Base-by-base conservation (phyloP, 2,329 filamentous ascomycete species). In the Cytospora schulzeri region DNA sequence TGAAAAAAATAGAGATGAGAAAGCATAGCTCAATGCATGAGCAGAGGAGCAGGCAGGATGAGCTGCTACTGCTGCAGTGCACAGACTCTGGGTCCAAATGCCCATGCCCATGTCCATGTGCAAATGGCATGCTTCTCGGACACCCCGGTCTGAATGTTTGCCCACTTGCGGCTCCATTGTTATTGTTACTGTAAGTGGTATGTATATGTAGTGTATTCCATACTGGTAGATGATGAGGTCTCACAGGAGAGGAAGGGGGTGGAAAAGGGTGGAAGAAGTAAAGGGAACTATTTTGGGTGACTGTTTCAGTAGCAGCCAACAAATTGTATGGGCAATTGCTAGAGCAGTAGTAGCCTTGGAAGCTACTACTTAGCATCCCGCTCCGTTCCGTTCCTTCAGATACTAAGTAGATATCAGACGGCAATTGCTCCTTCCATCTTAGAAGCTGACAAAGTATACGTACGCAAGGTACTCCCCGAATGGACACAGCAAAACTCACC, bases 71-170 rank as follows among this genome's bases (percentile, higher is more conserved):
- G 45, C 45, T 48, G 45, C 45, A 48, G 45, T 48, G 45, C 45
- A 48, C 45, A 48, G 51, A 53, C 51, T 53, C 8, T n/a, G 24
- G 33, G 22, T 31, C 15, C 14, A 41, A 57, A n/a, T n/a, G n/a
- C n/a, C n/a, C n/a, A n/a, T n/a, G n/a, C n/a, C n/a, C n/a, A n/a
- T 22, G 56, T 41, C 56, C 56, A 58, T 51, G 41, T 58, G 56
- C 38, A 58, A 33, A 48, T 48, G 45, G 7, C 45, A 48, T 48
- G 45, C n/a, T 48, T 48, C 45, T 14, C 45, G 4, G n/a, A 9
- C 17, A 22, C n/a, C 45, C n/a, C 56, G 41, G 56, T 28, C n/a
- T n/a, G 41, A 29, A 41, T 48, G 19, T 48, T 50, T 58, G 51
- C n/a, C 56, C 41, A 29, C n/a, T 31, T 51, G 56, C 33, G 55